Evolutionary conservation across 208 protist species (phyloP), one percentile per base, ranked within the genome.

Genomic region (Acanthamoeba lugdunensis): DNA sequence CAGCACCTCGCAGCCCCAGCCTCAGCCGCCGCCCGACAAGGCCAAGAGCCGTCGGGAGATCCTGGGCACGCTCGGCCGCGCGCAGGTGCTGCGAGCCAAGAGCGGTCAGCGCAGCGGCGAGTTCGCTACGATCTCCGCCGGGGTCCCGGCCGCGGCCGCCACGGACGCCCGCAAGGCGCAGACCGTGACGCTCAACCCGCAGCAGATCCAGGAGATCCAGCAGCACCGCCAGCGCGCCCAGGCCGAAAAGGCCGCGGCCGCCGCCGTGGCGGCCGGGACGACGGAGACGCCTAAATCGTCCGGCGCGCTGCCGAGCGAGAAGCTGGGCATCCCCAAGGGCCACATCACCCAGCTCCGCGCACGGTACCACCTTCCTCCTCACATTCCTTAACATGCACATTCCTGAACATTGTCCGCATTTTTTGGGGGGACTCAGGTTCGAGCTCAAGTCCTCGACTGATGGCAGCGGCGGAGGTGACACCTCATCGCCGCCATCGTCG

Each of bases 311-410:
- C 6, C 48, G 16, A 84, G 48, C 48, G 75, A 84, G 48, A 84
- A 84, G 75, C 75, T 84, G 7, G 75, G 75, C 75, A 84, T 84
- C n/a, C 75, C 75, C 14, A 84, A 56, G 75, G 75, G 75, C 5
- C 75, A 84, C 75, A 84, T 84, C 75, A 58, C 75, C 7, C 75
- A 84, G 45, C 75, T 84, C 23, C 75, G 75, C 41, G 75, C 75
- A 13, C 75, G 75, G 41, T 84, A 33, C 21, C 14, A 21, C 23
- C 0, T 21, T 73, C 23, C 14, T 21, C 65, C 14, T 41, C 37
- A 41, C 37, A 41, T 41, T 41, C 37, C 37, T 41, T 41, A 2
- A 41, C 37, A 41, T 41, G 37, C 37, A 41, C 3, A 56, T 9
- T 18, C 52, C 52, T 56, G 52, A 9, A 16, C 52, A 56, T 16